Evolutionary conservation across 352 stramenopile species (phyloP).

Genomic region (Phytophthora megakarya): DNA sequence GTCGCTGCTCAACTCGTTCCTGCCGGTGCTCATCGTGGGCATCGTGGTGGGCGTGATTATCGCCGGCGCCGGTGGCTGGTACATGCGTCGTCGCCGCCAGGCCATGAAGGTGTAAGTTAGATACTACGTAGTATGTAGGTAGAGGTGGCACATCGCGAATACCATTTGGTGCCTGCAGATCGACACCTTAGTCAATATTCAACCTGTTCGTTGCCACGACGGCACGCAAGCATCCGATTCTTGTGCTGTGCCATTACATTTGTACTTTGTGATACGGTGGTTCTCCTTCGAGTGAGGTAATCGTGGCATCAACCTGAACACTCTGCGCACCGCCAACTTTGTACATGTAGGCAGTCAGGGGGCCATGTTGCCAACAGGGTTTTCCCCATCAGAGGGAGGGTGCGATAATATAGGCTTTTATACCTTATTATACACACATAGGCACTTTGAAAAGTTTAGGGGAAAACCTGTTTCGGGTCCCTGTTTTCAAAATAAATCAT

Average conservation of each 20-base stretch:
- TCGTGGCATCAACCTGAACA: too few relatives aligned
- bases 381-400: too few relatives aligned
- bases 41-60: slow-evolving; percentile 45
- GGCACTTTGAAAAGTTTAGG: too few relatives aligned
- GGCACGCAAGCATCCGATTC: slow-evolving; percentile 15
- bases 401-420: too few relatives aligned
- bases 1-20: slow-evolving; percentile 45
- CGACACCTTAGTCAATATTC: slow-evolving; percentile 3
- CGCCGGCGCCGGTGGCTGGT: slow-evolving; percentile 39
- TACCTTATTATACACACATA: too few relatives aligned
- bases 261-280: not conserved
- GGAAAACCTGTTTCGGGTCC: too few relatives aligned
- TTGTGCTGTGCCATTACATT: not conserved
- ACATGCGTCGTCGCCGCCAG: slow-evolving; percentile 44
- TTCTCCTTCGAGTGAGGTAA: not conserved
- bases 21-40: slow-evolving; percentile 64
- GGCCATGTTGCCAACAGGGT: not conserved
- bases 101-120: slow-evolving; percentile 26
- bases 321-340: too few relatives aligned
- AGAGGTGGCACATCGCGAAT: slow-evolving; percentile 8
- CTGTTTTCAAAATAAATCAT: too few relatives aligned
- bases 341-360: too few relatives aligned
- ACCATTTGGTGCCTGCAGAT: slow-evolving; percentile 1
- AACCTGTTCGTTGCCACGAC: slow-evolving; percentile 12
- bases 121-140: slow-evolving; percentile 25